These are phyloP conservation scores for Fusarium verrucosum DNA, from an alignment of 2,329 filamentous ascomycete species.

Conservation along the genomic window DNA sequence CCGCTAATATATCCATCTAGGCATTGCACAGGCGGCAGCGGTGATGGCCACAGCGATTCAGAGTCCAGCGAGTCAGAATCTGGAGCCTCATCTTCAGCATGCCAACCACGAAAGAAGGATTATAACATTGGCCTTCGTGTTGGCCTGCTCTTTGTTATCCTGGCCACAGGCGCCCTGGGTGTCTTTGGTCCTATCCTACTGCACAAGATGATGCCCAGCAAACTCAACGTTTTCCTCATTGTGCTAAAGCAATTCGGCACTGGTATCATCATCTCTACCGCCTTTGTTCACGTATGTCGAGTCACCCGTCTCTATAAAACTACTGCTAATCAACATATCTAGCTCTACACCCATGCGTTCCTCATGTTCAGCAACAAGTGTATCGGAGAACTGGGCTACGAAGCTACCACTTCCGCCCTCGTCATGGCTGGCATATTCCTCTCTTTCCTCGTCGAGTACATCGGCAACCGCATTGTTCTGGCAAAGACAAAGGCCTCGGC, in stretches of 20 bases:
- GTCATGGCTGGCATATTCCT: slow-evolving; percentile 79
- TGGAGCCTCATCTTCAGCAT: slow-evolving; percentile 51
- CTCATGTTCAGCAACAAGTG: slow-evolving; percentile 79
- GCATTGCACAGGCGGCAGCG: slow-evolving; percentile 64
- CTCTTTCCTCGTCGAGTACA: slow-evolving; percentile 76
- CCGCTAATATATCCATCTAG: slow-evolving; percentile 44
- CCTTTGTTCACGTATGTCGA: slow-evolving; percentile 69
- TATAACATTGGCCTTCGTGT: slow-evolving; percentile 76
- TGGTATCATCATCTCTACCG: slow-evolving; percentile 76
- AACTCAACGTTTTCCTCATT: slow-evolving; percentile 62
- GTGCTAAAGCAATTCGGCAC: slow-evolving; percentile 79
- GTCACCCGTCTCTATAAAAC: not conserved
- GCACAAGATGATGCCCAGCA: slow-evolving; percentile 63
- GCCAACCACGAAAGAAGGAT: slow-evolving; percentile 58
- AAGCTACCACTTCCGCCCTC: slow-evolving; percentile 74
- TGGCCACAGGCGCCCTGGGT: slow-evolving; percentile 73
- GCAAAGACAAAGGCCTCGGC: slow-evolving; percentile 46
- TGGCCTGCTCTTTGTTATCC: slow-evolving; percentile 76
- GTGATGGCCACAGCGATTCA: slow-evolving; percentile 49
- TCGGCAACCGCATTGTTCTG: slow-evolving; percentile 67
- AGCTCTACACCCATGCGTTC: slow-evolving; percentile 77
- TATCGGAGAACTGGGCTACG: slow-evolving; percentile 71
- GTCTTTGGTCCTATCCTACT: slow-evolving; percentile 75
- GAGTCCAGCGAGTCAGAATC: slow-evolving; percentile 18
- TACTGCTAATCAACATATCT: not conserved